Evolutionary conservation across 768 basidiomycete genomes (phyloP), one percentile per base, ranked within the genome.

Genomic region (Crepidotus variabilis): DNA sequence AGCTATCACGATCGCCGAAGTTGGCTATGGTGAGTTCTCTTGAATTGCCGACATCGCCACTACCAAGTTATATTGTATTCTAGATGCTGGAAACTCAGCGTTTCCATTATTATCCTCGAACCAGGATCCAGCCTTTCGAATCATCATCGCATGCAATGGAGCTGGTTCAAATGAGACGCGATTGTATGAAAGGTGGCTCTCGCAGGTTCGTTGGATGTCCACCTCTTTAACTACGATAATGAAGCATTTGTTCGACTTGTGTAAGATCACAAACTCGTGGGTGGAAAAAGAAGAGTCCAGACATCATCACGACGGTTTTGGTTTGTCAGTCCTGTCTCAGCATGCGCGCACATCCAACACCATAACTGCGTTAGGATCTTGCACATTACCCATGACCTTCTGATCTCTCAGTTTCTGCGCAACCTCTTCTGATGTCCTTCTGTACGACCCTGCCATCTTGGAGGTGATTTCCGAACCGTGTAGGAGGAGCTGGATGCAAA

Each of bases 81-180:
- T 46, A 92, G 94, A 97, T 43, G 92, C 93, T 18, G 97, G 97
- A n/a, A 97, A 96, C 67, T 88, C 94, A 6, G 83, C 94, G 1
- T 97, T 94, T 65, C 97, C 97, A 0, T 75, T 99, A 1, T 76
- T 97, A 20, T 75, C 83, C n/a, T 72, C 82, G 32, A 98, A 98
- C 66, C 71, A 82, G 63, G 98, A 99, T 68, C 86, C 92, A 0
- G 68, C 81, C 0, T 80, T 98, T 6, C 68, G 69, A 7, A 72
- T 99, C 94, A 68, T 91, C 96, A 0, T 77, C 78, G 10, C 87
- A 90, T 63, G 97, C 97, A 1, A 81, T 98, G 32, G 87, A 94
- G 60, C 78, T 98, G n/a, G 92, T 98, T 21, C 88, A 94, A 77
- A 93, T 90, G 58, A 56, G 75, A n/a, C n/a, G n/a, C 64, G 33